Conservation (phyloP, 495 filamentous ascomycete species). For the Polyplosphaeria fusca region DNA sequence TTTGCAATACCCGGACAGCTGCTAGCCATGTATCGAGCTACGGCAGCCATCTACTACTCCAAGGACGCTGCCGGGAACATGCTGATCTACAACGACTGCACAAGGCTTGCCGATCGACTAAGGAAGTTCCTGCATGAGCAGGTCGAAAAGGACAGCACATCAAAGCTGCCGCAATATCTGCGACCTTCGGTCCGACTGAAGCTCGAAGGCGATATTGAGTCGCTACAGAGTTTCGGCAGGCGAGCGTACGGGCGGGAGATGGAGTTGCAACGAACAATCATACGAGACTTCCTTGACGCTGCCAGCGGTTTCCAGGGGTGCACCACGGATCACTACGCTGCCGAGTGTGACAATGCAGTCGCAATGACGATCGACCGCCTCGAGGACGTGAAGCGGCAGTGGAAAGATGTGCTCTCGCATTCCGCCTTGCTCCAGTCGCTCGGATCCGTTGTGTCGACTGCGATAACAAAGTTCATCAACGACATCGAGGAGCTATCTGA, state of each 20-base stretch:
- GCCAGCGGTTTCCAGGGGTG: conserved; percentile 63
- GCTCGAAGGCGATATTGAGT: conserved; percentile 66
- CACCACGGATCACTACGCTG: conserved; percentile 58
- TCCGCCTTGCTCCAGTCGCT: conserved; percentile 82
- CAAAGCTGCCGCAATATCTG: conserved; percentile 47
- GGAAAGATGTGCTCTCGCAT: conserved; percentile 75
- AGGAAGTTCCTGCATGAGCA: conserved; percentile 53
- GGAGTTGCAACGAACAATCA: conserved; percentile 74
- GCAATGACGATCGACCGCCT: conserved; percentile 65
- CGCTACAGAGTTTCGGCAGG: conserved; percentile 74
- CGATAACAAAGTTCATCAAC: conserved; percentile 73
- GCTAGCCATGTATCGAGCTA: conserved; percentile 86
- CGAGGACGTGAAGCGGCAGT: conserved; percentile 64
- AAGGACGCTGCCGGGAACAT: conserved; percentile 69
- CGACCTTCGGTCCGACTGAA: conserved; percentile 50
- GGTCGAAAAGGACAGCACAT: conserved; percentile 47
- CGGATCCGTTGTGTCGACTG: conserved; percentile 74
- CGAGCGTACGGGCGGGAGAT: conserved; percentile 85
- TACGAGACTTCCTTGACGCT: conserved; percentile 81
- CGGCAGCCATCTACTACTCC: conserved; percentile 75
- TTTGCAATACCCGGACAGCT: conserved; percentile 78
- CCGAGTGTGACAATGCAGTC: conserved; percentile 69
- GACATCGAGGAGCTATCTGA: conserved; percentile 84
- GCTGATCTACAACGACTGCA: conserved; percentile 90
- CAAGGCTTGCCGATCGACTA: conserved; percentile 72